Percentiles rank a stretch among this genome's conserved stretches.
These are phyloP conservation scores for Arthrobotrys iridis DNA, from an alignment of 2,329 filamentous ascomycete genomes.

Conservation along the genomic window DNA sequence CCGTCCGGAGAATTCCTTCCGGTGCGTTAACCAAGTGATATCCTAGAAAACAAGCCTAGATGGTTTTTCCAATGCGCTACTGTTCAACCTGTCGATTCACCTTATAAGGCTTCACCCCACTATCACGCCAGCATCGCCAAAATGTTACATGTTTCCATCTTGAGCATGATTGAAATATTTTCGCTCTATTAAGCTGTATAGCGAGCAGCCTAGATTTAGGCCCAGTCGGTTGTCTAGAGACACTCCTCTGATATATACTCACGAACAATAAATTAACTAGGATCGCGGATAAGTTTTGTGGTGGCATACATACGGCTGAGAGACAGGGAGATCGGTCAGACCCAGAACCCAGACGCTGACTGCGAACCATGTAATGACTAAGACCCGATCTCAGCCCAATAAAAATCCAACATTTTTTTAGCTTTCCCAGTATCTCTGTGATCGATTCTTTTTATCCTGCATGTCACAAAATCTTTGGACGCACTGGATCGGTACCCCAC, in stretches of 20 bases:
- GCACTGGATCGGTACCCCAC: neutral
- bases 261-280: neutral
- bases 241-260: neutral
- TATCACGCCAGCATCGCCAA: too few species aligned
- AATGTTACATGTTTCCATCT: too few species aligned
- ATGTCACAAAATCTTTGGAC: neutral
- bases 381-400: neutral
- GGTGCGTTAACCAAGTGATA: too few species aligned
- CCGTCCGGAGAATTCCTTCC: neutral
- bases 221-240: too few species aligned
- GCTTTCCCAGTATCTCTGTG: neutral
- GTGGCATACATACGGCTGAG: constrained; percentile 5
- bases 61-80: neutral
- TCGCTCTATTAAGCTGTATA: too few species aligned
- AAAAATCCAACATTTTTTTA: neutral
- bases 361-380: neutral
- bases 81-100: too few species aligned
- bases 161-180: too few species aligned
- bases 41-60: neutral
- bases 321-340: neutral
- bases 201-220: too few species aligned
- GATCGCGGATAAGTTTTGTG: neutral
- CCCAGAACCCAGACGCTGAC: neutral
- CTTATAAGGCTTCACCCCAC: too few species aligned
- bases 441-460: neutral